These are phyloP conservation scores for Eimeria praecox DNA, from an alignment of 169 alveolate genomes.

Conservation along the genomic window DNA sequence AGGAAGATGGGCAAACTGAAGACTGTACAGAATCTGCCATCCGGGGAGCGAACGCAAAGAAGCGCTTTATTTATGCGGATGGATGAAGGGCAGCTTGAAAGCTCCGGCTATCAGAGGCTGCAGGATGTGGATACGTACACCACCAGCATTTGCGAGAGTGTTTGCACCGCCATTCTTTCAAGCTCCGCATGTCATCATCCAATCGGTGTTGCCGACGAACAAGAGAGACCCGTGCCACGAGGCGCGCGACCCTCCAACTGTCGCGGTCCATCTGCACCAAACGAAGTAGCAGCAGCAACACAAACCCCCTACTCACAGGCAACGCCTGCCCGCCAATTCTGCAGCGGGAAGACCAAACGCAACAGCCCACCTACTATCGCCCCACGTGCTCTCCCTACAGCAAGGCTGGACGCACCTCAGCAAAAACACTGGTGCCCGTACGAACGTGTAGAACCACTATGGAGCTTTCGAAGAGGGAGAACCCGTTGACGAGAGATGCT, in stretches of 20 bases:
- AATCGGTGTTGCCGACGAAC: conserved; percentile 85
- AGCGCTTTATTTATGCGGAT: neutral
- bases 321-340: neutral
- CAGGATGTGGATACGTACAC: conserved; percentile 80
- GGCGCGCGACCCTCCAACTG: conserved; percentile 87
- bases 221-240: conserved; percentile 87
- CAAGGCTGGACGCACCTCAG: conserved; percentile 80
- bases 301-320: neutral
- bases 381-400: neutral
- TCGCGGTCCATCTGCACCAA: conserved; percentile 86
- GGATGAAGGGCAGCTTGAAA: neutral
- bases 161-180: conserved; percentile 87
- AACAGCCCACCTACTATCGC: neutral
- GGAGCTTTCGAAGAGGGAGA: conserved; percentile 86
- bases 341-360: neutral
- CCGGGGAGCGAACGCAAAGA: neutral
- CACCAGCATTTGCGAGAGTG: conserved; percentile 87
- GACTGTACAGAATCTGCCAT: neutral
- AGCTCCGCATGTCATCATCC: conserved; percentile 83
- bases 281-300: neutral
- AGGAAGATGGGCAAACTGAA: neutral
- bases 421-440: conserved; percentile 88
- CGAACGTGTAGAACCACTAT: conserved; percentile 87
- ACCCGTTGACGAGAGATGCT: conserved; percentile 88
- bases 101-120: neutral